Percentiles rank a stretch among this genome's conserved stretches.
These are phyloP conservation scores for Phyllosticta ampelicida DNA, from an alignment of 2,329 filamentous ascomycete genomes.

Conservation along the genomic window DNA sequence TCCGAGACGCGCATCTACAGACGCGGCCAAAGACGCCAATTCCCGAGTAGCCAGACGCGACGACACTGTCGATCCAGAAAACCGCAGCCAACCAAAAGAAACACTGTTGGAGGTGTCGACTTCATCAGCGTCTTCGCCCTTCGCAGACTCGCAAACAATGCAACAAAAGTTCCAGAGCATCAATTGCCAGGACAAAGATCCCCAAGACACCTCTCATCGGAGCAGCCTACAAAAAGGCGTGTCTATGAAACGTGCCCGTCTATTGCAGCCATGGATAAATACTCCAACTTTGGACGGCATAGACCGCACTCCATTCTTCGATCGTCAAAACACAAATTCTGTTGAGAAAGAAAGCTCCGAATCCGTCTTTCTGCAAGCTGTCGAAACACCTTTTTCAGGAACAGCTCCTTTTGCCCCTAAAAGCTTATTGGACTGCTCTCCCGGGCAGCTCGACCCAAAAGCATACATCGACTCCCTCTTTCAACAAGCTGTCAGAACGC, in stretches of 20 bases:
- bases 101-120: too few relatives aligned
- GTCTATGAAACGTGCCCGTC: background rate
- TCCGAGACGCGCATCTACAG: background rate
- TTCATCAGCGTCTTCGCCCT: too few relatives aligned
- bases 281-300: background rate
- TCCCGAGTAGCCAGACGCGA: background rate
- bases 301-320: background rate
- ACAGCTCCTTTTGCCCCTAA: background rate
- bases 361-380: background rate
- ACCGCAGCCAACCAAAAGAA: too few relatives aligned
- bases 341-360: background rate
- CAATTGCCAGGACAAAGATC: background rate
- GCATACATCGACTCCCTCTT: background rate
- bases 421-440: background rate
- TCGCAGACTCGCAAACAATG: too few relatives aligned
- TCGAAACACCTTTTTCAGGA: background rate
- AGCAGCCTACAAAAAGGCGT: background rate
- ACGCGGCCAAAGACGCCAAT: background rate
- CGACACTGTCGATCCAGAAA: too few relatives aligned
- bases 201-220: background rate
- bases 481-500: background rate
- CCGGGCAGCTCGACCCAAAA: background rate
- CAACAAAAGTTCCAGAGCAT: too few relatives aligned
- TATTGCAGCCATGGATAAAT: background rate
- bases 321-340: background rate